Evolutionary conservation across 257 asterid species (phyloP), one percentile per base, ranked within the genome.

Genomic region (Nyctanthes arbortristis): DNA sequence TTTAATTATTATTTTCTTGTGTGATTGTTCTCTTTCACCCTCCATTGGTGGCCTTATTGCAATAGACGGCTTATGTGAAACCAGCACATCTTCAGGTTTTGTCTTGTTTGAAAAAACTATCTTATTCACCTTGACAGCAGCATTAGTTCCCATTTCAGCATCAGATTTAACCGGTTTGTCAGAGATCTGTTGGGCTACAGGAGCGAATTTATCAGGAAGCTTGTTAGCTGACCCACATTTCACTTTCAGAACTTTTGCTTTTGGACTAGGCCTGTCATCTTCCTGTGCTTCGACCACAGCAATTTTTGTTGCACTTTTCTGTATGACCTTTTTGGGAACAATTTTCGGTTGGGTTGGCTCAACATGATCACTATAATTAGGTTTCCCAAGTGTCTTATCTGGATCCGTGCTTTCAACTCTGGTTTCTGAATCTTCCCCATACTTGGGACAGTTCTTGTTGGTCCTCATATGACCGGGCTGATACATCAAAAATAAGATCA

Each of bases 381-480:
- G 63, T 61, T 87, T 83, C 33, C 77, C 78, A 5, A 79, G 66
- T n/a, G 75, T 49, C 86, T 80, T 91, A 59, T 91, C 96, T 5
- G 75, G 76, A 77, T 93, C 97, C 43, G 61, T 73, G 80, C 49
- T 83, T 70, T 93, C 97, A 13, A 22, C 73, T 60, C 96, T 84
- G 35, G 91, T 61, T 57, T 90, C 99, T 39, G 87, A 22, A 72
- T 93, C 96, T 73, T 89, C 96, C 20, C 99, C 87, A 43, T 93
- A 91, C 80, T 86, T 94, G 76, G 99, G 99, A 80, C 98, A 94
- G 81, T 91, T 81, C 81, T 94, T 94, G 87, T 94, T 94, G 76
- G 99, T 94, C 82, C 97, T 86, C 99, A 94, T 94, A 77, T 94
- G 99, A 80, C 97, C 97, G 80, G 84, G 90, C 99, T 94, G 90